These are phyloP conservation scores for Citrus maxima DNA, from an alignment of 345 rosid species.

Conservation along the genomic window DNA sequence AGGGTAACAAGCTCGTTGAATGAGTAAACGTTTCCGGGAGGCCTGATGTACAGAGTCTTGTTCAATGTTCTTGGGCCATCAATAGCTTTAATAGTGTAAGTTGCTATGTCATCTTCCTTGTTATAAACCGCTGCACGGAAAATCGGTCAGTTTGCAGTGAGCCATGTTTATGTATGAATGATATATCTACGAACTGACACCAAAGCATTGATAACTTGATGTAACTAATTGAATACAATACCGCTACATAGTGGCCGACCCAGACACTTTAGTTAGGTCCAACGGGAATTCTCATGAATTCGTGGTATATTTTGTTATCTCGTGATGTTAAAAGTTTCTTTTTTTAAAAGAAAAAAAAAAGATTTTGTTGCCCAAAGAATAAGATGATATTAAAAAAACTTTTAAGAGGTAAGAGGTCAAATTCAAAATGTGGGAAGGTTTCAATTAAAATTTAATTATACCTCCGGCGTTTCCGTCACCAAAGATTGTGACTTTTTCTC, in stretches of 20 bases:
- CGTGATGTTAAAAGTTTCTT: no score
- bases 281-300: no score
- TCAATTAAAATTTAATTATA: not conserved
- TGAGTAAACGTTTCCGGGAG: slow-evolving; percentile 45
- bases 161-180: not conserved
- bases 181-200: not conserved
- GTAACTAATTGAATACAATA: no score
- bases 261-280: no score
- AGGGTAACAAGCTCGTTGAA: slow-evolving; percentile 53
- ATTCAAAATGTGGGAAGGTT: no score
- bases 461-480: slow-evolving; percentile 64
- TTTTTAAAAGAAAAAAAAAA: no score
- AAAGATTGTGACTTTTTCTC: slow-evolving; percentile 42
- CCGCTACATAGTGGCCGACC: no score
- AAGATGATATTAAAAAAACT: no score
- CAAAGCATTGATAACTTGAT: no score
- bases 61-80: slow-evolving; percentile 59
- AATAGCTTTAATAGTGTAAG: slow-evolving; percentile 46
- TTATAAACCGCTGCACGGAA: slow-evolving; percentile 36
- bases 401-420: no score
- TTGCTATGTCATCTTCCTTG: slow-evolving; percentile 47
- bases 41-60: slow-evolving; percentile 47
- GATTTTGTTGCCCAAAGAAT: no score
- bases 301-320: no score
- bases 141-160: not conserved